Base-by-base conservation (phyloP, 768 basidiomycete genomes). In the Russula lepida region DNA sequence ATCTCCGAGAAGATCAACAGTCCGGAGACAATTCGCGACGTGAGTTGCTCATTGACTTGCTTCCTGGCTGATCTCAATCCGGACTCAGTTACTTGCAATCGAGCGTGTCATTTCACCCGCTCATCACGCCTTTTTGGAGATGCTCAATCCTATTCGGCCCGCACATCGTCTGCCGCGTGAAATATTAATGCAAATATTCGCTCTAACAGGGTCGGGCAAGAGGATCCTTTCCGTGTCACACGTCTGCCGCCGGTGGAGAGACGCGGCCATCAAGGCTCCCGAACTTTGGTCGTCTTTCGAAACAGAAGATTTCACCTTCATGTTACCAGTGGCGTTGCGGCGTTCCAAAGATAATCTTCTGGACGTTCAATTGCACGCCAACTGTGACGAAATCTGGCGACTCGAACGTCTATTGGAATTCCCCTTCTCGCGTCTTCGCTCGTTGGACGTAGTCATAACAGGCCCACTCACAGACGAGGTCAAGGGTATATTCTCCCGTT, bases 401-500 rank as follows among this genome's bases (percentile, higher is more conserved):
- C 50, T 62, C 1, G 55, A 62, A 27, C 60, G 33, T 21, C 35
- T 57, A n/a, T 43, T 52, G 13, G 55, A 57, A 33, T 25, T 62
- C 15, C 61, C 56, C 23, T 57, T 58, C 27, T 52, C 49, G 21
- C 56, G 56, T 19, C 33, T 53, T 15, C 50, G 56, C 19, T 46
- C 56, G 44, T 44, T 62, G 8, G 61, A 62, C 55, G 7, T 57
- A 2, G 30, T 28, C 27, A 28, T 58, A 17, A 37, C 50, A 8
- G 56, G 61, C 12, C 56, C 61, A 0, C 58, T 62, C 46, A 62
- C 50, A 19, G 61, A 62, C 44, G 61, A 62, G 61, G 61, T 62
- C 55, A 62, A 62, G 60, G 60, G 50, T 52, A 53, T 62, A 46
- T 53, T 62, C 61, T 53, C 61, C 28, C 61, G 61, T 57, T 62